A percentile compares a stretch with the other conserved stretches of the same genome.
These are phyloP conservation scores for Saturnispora besseyi DNA, from an alignment of 805 yeast genomes.

Conservation along the genomic window DNA sequence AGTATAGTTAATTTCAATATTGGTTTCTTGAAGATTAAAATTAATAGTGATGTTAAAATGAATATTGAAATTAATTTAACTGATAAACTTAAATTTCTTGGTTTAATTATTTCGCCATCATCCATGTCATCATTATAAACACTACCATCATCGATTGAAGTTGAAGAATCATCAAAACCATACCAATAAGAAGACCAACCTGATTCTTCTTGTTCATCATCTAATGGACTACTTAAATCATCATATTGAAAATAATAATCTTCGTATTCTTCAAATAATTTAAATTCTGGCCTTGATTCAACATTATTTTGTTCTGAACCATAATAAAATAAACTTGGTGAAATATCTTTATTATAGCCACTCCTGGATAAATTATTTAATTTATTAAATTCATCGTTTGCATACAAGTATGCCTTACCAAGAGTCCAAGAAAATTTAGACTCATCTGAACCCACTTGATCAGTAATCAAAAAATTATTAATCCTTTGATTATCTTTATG, in stretches of 20 bases:
- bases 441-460: slow-evolving; percentile 51
- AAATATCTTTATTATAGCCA: slow-evolving; percentile 43
- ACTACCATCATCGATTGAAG: slow-evolving; percentile 4
- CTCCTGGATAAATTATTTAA: slow-evolving; percentile 13
- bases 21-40: neutral
- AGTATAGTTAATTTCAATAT: neutral
- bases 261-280: slow-evolving; percentile 16
- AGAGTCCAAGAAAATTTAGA: slow-evolving; percentile 89
- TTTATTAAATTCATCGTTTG: slow-evolving; percentile 39
- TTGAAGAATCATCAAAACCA: neutral
- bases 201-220: slow-evolving; percentile 1
- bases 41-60: neutral
- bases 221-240: neutral
- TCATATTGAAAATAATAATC: slow-evolving; percentile 8
- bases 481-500: slow-evolving; percentile 25
- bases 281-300: slow-evolving; percentile 35
- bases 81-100: slow-evolving; percentile 33
- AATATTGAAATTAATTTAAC: neutral
- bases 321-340: slow-evolving; percentile 36
- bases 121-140: slow-evolving; percentile 22
- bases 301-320: slow-evolving; percentile 46
- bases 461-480: slow-evolving; percentile 34
- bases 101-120: slow-evolving; percentile 33
- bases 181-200: slow-evolving; percentile 23
- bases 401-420: slow-evolving; percentile 64